Percentiles rank a stretch among this genome's conserved stretches.
Evolutionary conservation across 2,329 filamentous ascomycete genomes (phyloP).

Genomic region (Verticillium nonalfalfae): DNA sequence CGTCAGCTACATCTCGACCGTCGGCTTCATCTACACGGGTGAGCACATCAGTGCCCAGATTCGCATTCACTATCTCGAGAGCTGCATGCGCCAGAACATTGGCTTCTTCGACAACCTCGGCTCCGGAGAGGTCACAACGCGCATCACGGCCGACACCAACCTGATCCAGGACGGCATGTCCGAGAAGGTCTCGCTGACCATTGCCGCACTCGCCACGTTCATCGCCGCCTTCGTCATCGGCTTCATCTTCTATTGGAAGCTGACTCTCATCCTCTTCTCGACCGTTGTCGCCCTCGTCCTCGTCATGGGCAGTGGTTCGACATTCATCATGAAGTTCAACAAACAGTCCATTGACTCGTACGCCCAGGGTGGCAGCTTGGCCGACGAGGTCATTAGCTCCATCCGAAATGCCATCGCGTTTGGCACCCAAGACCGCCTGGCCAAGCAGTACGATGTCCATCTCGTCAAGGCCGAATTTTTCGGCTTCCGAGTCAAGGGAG

Average conservation of each 20-base stretch:
- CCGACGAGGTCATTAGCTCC: constrained; percentile 91
- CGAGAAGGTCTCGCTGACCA: constrained; percentile 75
- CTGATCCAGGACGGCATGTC: constrained; percentile 90
- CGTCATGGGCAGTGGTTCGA: constrained; percentile 67
- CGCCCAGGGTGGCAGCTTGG: constrained; percentile 77
- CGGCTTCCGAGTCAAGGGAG: constrained; percentile 69
- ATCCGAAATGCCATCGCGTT: constrained; percentile 91
- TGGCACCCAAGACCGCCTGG: constrained; percentile 87
- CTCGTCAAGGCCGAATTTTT: constrained; percentile 66
- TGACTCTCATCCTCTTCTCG: constrained; percentile 80
- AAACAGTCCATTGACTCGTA: constrained; percentile 74
- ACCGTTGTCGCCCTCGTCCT: constrained; percentile 75
- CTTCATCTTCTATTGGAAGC: constrained; percentile 87
- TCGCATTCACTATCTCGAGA: constrained; percentile 75
- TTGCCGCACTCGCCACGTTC: constrained; percentile 75
- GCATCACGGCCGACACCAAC: constrained; percentile 92
- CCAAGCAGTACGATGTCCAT: constrained; percentile 75
- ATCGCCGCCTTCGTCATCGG: constrained; percentile 84
- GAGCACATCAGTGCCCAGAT: constrained; percentile 76
- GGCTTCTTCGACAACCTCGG: constrained; percentile 91
- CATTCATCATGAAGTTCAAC: constrained; percentile 74
- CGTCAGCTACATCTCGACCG: constrained; percentile 71
- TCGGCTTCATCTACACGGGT: constrained; percentile 84
- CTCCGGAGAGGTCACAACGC: constrained; percentile 86
- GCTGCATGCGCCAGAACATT: constrained; percentile 83